Percentiles rank a stretch among this genome's conserved stretches.
phyloP scores from a whole-genome alignment of 768 basidiomycete genomes.

The Lentinula aciculospora region DNA sequence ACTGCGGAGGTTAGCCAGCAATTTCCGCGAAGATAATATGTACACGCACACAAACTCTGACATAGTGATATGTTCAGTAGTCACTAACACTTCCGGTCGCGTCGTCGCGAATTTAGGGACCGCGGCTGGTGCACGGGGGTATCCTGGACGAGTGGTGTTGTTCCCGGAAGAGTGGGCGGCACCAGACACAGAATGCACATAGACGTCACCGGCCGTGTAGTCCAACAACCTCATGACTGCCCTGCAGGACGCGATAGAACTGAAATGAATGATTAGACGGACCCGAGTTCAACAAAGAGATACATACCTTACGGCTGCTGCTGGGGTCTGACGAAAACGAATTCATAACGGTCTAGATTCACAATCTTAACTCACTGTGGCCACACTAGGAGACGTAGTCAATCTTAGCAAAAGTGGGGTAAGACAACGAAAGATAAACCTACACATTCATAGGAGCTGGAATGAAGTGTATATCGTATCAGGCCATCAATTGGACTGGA shows the following conservation, averaged over 20 bases:
- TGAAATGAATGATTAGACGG: constrained; percentile 15
- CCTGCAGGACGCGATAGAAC: constrained; percentile 61
- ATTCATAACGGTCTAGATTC: too few species aligned
- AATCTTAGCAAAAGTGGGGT: neutral
- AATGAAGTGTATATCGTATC: constrained; percentile 8
- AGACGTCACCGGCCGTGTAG: constrained; percentile 40
- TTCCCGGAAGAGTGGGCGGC: constrained; percentile 20
- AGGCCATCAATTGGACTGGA: neutral
- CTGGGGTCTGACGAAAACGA: constrained; percentile 44
- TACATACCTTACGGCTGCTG: constrained; percentile 56
- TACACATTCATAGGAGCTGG: constrained; percentile 60
- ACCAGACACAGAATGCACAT: constrained; percentile 40
- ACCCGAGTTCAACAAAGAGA: neutral
- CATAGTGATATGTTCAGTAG: constrained; percentile 58
- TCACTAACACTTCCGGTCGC: constrained; percentile 48
- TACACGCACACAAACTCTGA: constrained; percentile 44
- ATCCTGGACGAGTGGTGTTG: constrained; percentile 26
- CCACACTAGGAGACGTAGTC: constrained; percentile 35
- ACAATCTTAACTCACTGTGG: constrained; percentile 33
- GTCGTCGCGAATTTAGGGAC: constrained; percentile 24
- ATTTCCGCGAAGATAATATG: neutral
- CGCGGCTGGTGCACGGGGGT: constrained; percentile 17
- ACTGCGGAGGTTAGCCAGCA: neutral
- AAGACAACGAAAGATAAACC: constrained; percentile 17
- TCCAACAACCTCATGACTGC: constrained; percentile 63